A percentile compares a stretch with the other conserved stretches of the same genome.
Evolutionary conservation across 2,329 filamentous ascomycete genomes (phyloP).

Genomic region (Pestalotiopsis sp.): DNA sequence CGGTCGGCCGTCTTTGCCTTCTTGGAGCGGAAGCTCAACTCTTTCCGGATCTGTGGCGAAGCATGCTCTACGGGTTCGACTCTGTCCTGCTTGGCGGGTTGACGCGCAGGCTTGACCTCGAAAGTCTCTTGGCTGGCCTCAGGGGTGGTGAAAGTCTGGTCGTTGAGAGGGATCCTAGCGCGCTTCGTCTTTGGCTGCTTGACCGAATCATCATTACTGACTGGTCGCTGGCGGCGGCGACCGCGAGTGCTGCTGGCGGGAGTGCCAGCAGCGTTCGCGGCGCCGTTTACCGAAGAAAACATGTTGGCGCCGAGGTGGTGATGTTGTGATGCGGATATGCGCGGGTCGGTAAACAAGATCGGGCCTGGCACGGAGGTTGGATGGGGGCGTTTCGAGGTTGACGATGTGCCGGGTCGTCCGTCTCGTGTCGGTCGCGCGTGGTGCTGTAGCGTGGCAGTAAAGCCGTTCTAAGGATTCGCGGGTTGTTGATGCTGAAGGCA

Average conservation of each 20-base stretch:
- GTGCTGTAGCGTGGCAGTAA: slow-evolving; percentile 5
- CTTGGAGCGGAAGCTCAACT: slow-evolving; percentile 63
- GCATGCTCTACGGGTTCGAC: slow-evolving; percentile 49
- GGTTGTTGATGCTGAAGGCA: slow-evolving; percentile 17
- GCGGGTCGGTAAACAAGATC: slow-evolving; percentile 13
- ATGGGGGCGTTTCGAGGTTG: slow-evolving; percentile 3
- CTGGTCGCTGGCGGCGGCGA: slow-evolving; percentile 63
- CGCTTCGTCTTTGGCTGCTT: slow-evolving; percentile 67
- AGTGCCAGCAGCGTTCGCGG: slow-evolving; percentile 37
- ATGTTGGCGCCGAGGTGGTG: slow-evolving; percentile 40
- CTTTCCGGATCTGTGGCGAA: slow-evolving; percentile 43
- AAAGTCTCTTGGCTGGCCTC: slow-evolving; percentile 55
- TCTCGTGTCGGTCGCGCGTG: not conserved
- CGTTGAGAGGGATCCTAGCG: slow-evolving; percentile 59
- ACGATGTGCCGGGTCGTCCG: slow-evolving; percentile 12
- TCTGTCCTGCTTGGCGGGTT: slow-evolving; percentile 50
- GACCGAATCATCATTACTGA: slow-evolving; percentile 55
- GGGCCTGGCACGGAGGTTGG: slow-evolving; percentile 9
- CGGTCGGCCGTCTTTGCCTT: slow-evolving; percentile 66
- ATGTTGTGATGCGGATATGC: slow-evolving; percentile 17
- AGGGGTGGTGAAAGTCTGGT: slow-evolving; percentile 59
- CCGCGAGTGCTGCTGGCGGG: slow-evolving; percentile 61
- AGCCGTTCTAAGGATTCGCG: slow-evolving; percentile 26
- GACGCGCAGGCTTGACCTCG: slow-evolving; percentile 58
- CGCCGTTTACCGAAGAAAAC: slow-evolving; percentile 61